Percentiles rank a stretch among this genome's conserved stretches.
These are phyloP conservation scores for Adenanthera pavonina DNA, from an alignment of 306 rosid genomes.

Conservation along the genomic window DNA sequence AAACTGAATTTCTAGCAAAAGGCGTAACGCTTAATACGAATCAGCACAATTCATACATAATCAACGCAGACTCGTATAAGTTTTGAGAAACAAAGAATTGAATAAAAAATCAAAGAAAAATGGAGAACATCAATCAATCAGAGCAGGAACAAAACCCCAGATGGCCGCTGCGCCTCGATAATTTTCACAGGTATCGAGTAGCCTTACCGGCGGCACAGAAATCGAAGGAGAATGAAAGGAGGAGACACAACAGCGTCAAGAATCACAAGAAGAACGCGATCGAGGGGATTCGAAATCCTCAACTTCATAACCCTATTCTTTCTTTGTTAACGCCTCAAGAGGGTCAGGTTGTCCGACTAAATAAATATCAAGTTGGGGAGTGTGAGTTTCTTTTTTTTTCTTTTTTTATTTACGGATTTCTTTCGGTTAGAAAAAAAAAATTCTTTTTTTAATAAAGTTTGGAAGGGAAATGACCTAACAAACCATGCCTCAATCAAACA, in stretches of 20 bases:
- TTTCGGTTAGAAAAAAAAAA: too few relatives aligned
- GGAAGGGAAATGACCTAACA: too few relatives aligned
- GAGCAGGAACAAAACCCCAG: constrained; percentile 54
- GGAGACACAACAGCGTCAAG: background rate
- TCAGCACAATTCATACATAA: constrained; percentile 21
- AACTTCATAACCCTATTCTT: background rate
- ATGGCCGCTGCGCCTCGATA: constrained; percentile 44
- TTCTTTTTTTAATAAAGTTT: too few relatives aligned
- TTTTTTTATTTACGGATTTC: too few relatives aligned
- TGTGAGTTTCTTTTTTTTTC: too few relatives aligned
- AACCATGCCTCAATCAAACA: too few relatives aligned
- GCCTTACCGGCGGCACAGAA: constrained; percentile 68
- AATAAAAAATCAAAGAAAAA: background rate
- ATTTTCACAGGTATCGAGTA: constrained; percentile 60
- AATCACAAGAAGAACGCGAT: constrained; percentile 27
- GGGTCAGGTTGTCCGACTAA: background rate
- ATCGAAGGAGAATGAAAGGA: constrained; percentile 16
- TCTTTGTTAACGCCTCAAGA: background rate
- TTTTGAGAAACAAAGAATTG: background rate
- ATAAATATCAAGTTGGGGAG: too few relatives aligned
- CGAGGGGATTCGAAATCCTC: background rate
- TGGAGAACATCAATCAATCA: constrained; percentile 14
- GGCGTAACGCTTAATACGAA: background rate
- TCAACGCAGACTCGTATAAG: constrained; percentile 17
- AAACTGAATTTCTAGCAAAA: constrained; percentile 7